phyloP scores from a whole-genome alignment of 768 basidiomycete species.

The Auriscalpium microsporum region DNA sequence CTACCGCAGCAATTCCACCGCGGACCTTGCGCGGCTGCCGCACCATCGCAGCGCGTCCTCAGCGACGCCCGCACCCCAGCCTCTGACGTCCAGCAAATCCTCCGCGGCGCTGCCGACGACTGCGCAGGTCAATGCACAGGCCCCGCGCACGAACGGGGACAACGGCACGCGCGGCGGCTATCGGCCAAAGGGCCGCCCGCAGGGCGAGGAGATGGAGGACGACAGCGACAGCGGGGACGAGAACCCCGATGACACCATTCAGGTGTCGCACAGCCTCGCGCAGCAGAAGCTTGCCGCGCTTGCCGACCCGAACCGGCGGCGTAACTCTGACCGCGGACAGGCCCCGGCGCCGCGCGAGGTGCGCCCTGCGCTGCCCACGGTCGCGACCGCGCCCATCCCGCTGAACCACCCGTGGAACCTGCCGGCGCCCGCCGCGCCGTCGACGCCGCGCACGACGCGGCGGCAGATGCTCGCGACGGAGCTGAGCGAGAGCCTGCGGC shows the following conservation, averaged over 20 bases:
- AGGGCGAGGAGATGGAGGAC: constrained; percentile 62
- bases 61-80: constrained; percentile 16
- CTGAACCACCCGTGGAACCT: constrained; percentile 65
- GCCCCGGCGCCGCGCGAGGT: constrained; percentile 1
- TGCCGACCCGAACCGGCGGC: constrained; percentile 32
- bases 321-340: constrained; percentile 26
- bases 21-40: constrained; percentile 36
- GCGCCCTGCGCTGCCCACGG: constrained; percentile 23
- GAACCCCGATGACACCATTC: constrained; percentile 41
- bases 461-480: constrained; percentile 79
- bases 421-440: constrained; percentile 53
- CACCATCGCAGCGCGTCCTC: constrained; percentile 10
- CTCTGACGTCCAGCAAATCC: constrained; percentile 44
- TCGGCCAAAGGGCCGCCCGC: constrained; percentile 56
- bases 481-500: constrained; percentile 73
- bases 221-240: constrained; percentile 43
- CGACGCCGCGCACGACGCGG: constrained; percentile 80
- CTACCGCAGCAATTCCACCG: constrained; percentile 43
- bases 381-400: constrained; percentile 46
- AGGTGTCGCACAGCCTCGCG: constrained; percentile 59
- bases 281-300: constrained; percentile 58
- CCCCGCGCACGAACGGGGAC: constrained; percentile 14
- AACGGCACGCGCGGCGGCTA: constrained; percentile 29
- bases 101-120: constrained; percentile 52
- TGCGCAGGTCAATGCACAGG: constrained; percentile 35